phyloP scores from a whole-genome alignment of 2,329 filamentous ascomycete species.

The Harringtonia lauricola region DNA sequence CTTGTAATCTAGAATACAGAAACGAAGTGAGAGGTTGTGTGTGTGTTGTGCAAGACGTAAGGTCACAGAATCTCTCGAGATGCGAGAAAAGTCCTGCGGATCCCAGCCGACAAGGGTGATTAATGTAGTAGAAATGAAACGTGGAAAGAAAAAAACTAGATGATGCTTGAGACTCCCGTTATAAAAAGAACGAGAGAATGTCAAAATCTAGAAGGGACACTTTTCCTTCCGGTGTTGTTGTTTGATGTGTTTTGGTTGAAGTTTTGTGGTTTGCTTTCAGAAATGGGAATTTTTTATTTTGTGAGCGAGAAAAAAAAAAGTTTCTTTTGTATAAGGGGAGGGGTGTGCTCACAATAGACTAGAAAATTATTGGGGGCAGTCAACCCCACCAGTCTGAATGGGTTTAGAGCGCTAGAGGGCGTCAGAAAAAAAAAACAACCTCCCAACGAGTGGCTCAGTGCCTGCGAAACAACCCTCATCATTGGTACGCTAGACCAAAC shows the following conservation, averaged over 20 bases:
- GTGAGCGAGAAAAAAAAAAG: conserved; percentile 3
- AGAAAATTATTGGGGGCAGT: too few species aligned
- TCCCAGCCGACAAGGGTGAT: conserved; percentile 13
- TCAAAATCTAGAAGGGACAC: conserved; percentile 5
- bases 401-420: too few species aligned
- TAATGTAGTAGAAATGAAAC: conserved; percentile 18
- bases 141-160: conserved; percentile 4
- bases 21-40: conserved; percentile 23
- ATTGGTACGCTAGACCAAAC: not conserved
- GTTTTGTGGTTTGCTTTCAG: conserved; percentile 4
- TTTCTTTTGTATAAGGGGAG: conserved; percentile 5
- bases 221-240: not conserved
- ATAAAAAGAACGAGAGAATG: conserved; percentile 7
- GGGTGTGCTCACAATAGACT: conserved; percentile 1
- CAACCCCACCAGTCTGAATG: too few species aligned
- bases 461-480: not conserved
- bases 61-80: conserved; percentile 18
- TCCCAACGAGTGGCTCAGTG: too few species aligned
- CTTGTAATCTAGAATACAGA: conserved; percentile 55
- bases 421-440: not conserved
- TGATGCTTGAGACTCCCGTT: not conserved
- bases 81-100: conserved; percentile 19
- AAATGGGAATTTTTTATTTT: conserved; percentile 6
- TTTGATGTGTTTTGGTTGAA: not conserved
- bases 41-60: conserved; percentile 24